Conservation (phyloP, 2,329 filamentous ascomycete species). For the Didymella exigua region DNA sequence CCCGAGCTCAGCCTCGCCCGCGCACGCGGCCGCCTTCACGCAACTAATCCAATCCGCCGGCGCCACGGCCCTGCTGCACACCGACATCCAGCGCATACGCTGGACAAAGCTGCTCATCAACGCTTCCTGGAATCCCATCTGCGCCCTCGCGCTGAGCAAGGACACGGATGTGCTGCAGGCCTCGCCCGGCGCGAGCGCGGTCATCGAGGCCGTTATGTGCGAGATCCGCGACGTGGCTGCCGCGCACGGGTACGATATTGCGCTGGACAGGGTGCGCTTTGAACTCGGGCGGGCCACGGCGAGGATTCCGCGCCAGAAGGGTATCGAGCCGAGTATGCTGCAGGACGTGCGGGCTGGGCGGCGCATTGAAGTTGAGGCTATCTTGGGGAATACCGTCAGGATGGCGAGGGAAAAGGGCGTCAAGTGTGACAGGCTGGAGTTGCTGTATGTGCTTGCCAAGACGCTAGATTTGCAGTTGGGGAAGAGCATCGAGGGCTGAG, state of each 20-base stretch:
- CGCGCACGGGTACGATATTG: slow-evolving; percentile 49
- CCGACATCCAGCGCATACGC: slow-evolving; percentile 62
- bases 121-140: slow-evolving; percentile 66
- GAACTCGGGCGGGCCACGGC: slow-evolving; percentile 49
- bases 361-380: slow-evolving; percentile 58
- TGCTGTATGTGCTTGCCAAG: slow-evolving; percentile 54
- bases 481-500: slow-evolving; percentile 1
- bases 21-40: slow-evolving; percentile 43
- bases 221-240: slow-evolving; percentile 53
- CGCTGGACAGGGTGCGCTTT: slow-evolving; percentile 44
- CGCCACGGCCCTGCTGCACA: slow-evolving; percentile 56
- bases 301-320: slow-evolving; percentile 43
- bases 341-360: slow-evolving; percentile 52
- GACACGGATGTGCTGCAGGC: slow-evolving; percentile 58
- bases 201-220: slow-evolving; percentile 52
- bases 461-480: slow-evolving; percentile 48
- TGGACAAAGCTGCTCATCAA: slow-evolving; percentile 69
- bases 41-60: slow-evolving; percentile 52
- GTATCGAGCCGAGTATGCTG: slow-evolving; percentile 58
- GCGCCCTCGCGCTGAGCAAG: slow-evolving; percentile 60
- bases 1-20: slow-evolving; percentile 41
- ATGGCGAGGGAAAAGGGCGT: slow-evolving; percentile 51
- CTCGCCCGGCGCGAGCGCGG: slow-evolving; percentile 45
- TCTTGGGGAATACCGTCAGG: slow-evolving; percentile 55
- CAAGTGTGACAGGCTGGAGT: slow-evolving; percentile 50